Base-by-base conservation (phyloP, 768 basidiomycete species). In the Hygrocybe punicea region DNA sequence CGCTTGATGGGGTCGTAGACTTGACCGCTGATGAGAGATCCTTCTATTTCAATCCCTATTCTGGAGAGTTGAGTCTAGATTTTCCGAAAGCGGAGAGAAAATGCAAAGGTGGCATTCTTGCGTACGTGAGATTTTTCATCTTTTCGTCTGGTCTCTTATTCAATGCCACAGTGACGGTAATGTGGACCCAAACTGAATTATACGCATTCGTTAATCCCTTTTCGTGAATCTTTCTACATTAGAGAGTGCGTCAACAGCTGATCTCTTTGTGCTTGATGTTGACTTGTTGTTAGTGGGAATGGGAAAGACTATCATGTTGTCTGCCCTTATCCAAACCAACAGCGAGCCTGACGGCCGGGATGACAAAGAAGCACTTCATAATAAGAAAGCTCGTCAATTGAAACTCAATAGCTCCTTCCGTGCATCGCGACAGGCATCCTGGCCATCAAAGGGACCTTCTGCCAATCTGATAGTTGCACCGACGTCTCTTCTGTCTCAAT, bases 251-350 rank as follows among this genome's bases (percentile, higher is more conserved):
- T 65, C 3, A 35, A 19, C 55, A 17, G 19, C 42, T 51, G 61
- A 49, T 45, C 50, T 37, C n/a, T 58, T 8, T 19, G 16, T 21
- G 9, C 35, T 37, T 42, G 19, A 23, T n/a, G 4, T 48, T 62
- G 29, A 54, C 57, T n/a, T 9, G 51, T 39, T 40, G 60, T 44
- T 24, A 92, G 91, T 94, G 92, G 92, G 92, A n/a, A 89, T 95
- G 84, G 93, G 93, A 6, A 95, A 95, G 74, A 93, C 92, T 1
- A 93, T 94, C 61, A 94, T 94, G 91, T 71, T 97, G 34, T 91
- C 93, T 2, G 85, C 92, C 9, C 81, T 97, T 51, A 89, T 97
- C 23, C 93, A 95, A 60, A 85, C 84, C 10, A 91, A 87, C 61
- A 81, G 79, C 46, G 80, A 74, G 5, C 71, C 76, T 3, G 78